A percentile compares a stretch with the other conserved stretches of the same genome.
phyloP scores from a whole-genome alignment of 805 yeast genomes.

The Blastobotrys muscicola region DNA sequence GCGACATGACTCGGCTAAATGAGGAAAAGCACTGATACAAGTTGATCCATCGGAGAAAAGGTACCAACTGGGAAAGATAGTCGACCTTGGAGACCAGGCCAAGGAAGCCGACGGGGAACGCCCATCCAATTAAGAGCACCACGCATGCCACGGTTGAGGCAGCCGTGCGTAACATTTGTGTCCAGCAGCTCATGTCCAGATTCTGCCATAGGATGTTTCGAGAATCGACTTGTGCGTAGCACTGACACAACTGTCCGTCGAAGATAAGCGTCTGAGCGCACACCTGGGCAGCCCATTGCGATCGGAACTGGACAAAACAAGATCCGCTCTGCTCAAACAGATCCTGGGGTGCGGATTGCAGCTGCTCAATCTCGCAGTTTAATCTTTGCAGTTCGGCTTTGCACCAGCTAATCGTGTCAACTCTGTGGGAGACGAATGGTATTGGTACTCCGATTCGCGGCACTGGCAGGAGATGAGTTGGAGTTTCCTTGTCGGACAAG shows the following conservation, averaged over 20 bases:
- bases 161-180: conserved; percentile 32
- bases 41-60: conserved; percentile 47
- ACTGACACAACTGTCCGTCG: conserved; percentile 13
- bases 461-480: conserved; percentile 31
- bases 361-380: conserved; percentile 46
- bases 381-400: conserved; percentile 53
- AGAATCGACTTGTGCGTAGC: conserved; percentile 43
- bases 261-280: conserved; percentile 51
- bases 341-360: conserved; percentile 42
- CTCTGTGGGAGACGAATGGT: conserved; percentile 58
- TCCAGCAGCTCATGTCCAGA: conserved; percentile 31
- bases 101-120: conserved; percentile 73
- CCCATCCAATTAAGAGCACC: conserved; percentile 55
- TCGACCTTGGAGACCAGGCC: conserved; percentile 71
- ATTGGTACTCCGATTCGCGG: conserved; percentile 17
- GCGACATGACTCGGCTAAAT: conserved; percentile 34
- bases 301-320: conserved; percentile 53
- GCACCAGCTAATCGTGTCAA: conserved; percentile 59
- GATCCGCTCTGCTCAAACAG: conserved; percentile 25
- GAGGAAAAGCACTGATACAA: conserved; percentile 30
- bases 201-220: conserved; percentile 67
- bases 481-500: conserved; percentile 55
- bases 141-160: conserved; percentile 39
- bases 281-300: conserved; percentile 48
- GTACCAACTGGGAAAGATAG: conserved; percentile 49